These are phyloP conservation scores for Coemansia erecta DNA, from an alignment of 192 early-diverging fungal species.

Conservation along the genomic window DNA sequence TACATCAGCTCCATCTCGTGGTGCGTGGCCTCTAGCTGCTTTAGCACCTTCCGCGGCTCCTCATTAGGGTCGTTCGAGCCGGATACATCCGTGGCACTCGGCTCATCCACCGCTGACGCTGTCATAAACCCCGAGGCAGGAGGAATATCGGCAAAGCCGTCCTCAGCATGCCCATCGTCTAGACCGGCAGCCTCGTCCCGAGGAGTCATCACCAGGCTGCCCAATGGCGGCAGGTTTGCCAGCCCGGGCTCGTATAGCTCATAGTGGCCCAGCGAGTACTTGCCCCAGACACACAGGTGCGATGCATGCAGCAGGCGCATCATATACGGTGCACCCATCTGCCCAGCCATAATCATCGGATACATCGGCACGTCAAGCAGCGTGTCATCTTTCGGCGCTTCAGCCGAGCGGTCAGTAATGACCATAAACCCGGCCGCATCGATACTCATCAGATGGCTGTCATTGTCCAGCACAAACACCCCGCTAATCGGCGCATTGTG, in stretches of 20 bases:
- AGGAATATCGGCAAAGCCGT: no score
- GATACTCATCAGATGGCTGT: conserved; percentile 40
- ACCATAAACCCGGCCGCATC: conserved; percentile 39
- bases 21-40: conserved; percentile 33
- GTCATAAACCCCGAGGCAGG: no score
- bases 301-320: conserved; percentile 53
- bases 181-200: background rate
- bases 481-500: conserved; percentile 34
- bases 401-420: conserved; percentile 25
- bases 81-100: no score
- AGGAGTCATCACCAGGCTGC: conserved; percentile 21
- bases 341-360: conserved; percentile 37
- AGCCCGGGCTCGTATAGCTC: conserved; percentile 50
- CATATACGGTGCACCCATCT: conserved; percentile 45
- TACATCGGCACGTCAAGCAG: conserved; percentile 47
- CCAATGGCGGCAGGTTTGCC: conserved; percentile 37
- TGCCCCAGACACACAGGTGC: conserved; percentile 54
- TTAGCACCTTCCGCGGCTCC: conserved; percentile 24
- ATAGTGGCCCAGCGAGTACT: conserved; percentile 45
- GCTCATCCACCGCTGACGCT: background rate
- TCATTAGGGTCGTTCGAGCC: background rate
- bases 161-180: background rate
- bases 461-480: conserved; percentile 50
- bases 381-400: conserved; percentile 17
- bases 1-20: conserved; percentile 42